phyloP scores from a whole-genome alignment of 805 yeast species.

The Naumovozyma castellii region DNA sequence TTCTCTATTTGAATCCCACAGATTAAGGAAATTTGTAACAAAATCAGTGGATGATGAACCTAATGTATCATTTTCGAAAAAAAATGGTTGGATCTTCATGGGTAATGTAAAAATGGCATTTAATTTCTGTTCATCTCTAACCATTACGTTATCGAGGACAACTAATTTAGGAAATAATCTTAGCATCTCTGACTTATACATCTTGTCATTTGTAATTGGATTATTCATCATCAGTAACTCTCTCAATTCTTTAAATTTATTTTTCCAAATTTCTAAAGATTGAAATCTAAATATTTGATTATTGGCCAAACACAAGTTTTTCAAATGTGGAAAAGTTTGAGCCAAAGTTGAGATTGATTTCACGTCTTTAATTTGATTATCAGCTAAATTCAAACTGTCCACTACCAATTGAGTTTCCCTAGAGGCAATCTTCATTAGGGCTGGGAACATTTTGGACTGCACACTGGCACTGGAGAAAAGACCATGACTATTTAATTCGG shows the following conservation, averaged over 20 bases:
- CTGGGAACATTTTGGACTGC: slow-evolving; percentile 78
- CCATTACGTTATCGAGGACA: slow-evolving; percentile 64
- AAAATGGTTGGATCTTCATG: slow-evolving; percentile 48
- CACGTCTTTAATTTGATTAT: slow-evolving; percentile 57
- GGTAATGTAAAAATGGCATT: slow-evolving; percentile 46
- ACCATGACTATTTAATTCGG: slow-evolving; percentile 48
- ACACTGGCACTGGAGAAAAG: slow-evolving; percentile 52
- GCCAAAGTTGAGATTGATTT: slow-evolving; percentile 53
- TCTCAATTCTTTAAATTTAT: slow-evolving; percentile 61
- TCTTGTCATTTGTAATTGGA: slow-evolving; percentile 47
- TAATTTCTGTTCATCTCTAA: slow-evolving; percentile 65
- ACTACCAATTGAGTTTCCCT: slow-evolving; percentile 40
- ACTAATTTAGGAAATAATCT: slow-evolving; percentile 70
- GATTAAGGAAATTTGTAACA: slow-evolving; percentile 58
- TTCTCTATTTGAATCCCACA: slow-evolving; percentile 74
- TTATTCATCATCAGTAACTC: slow-evolving; percentile 75
- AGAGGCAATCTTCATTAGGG: slow-evolving; percentile 72
- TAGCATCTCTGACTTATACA: slow-evolving; percentile 53
- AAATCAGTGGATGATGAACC: slow-evolving; percentile 69
- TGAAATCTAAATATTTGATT: slow-evolving; percentile 55
- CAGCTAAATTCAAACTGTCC: slow-evolving; percentile 61
- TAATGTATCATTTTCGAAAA: slow-evolving; percentile 70
- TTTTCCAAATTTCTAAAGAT: slow-evolving; percentile 63
- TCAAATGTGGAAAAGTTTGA: slow-evolving; percentile 61
- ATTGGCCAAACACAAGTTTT: slow-evolving; percentile 71